Conservation (phyloP, 495 filamentous ascomycete genomes). For the Rhypophila decipiens region DNA sequence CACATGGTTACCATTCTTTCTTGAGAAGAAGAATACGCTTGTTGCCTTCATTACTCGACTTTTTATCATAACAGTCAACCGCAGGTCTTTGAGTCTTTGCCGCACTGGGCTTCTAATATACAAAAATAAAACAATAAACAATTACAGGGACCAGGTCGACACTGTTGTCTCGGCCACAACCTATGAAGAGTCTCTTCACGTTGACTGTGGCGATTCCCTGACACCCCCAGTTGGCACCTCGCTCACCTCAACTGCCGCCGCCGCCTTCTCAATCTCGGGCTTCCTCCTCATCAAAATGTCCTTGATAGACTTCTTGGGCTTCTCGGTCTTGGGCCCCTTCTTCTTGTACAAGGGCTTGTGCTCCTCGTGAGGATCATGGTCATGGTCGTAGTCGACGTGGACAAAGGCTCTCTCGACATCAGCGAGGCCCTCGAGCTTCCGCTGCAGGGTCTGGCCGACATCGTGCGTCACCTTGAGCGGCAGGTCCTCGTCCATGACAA, state of each 20-base stretch:
- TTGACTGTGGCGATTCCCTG: too few species aligned
- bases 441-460: slow-evolving; percentile 45
- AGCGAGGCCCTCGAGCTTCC: slow-evolving; percentile 48
- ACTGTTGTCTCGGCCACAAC: too few species aligned
- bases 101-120: too few species aligned
- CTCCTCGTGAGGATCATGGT: slow-evolving; percentile 44
- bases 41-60: too few species aligned
- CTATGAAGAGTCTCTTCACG: too few species aligned
- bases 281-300: slow-evolving; percentile 35
- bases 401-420: slow-evolving; percentile 53
- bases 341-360: slow-evolving; percentile 48
- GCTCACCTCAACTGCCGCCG: neutral
- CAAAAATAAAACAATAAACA: too few species aligned
- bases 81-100: too few species aligned
- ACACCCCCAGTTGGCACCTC: too few species aligned
- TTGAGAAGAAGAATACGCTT: too few species aligned
- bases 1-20: too few species aligned
- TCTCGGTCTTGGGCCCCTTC: slow-evolving; percentile 25
- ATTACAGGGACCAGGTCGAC: too few species aligned
- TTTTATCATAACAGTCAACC: too few species aligned
- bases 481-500: slow-evolving; percentile 48
- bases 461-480: slow-evolving; percentile 48
- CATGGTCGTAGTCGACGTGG: slow-evolving; percentile 49
- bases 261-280: slow-evolving; percentile 18
- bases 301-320: slow-evolving; percentile 24